A percentile compares a stretch with the other conserved stretches of the same genome.
phyloP scores from a whole-genome alignment of 345 rosid species.

The Gossypium stocksii region DNA sequence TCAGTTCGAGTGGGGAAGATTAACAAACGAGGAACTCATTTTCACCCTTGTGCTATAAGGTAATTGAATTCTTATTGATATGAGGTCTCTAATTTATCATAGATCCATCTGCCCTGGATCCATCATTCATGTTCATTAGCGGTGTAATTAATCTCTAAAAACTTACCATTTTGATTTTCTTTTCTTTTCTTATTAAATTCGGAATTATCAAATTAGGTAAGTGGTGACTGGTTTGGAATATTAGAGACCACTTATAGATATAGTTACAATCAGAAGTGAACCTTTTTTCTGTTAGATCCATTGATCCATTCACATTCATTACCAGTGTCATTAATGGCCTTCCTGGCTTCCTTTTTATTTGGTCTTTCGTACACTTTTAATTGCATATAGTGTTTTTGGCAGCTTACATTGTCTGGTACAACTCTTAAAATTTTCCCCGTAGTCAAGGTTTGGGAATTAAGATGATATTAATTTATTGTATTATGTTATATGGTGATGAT shows the following conservation, averaged over 20 bases:
- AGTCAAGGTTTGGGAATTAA: neutral
- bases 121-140: neutral
- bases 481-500: conserved; percentile 12
- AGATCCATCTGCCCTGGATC: neutral
- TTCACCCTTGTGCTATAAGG: conserved; percentile 71
- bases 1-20: conserved; percentile 85
- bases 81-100: neutral
- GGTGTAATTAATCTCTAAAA: neutral
- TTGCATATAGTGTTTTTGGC: neutral
- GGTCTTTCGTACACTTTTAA: neutral
- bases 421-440: neutral
- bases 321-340: neutral
- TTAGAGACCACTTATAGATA: neutral
- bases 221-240: neutral
- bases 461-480: conserved; percentile 5
- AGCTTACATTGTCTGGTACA: neutral
- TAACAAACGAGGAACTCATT: conserved; percentile 56
- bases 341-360: neutral
- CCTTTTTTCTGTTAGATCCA: neutral
- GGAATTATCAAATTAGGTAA: neutral
- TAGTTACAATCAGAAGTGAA: neutral
- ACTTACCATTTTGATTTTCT: neutral
- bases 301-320: neutral
- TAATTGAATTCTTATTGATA: conserved; percentile 25
- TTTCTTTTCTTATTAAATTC: neutral